Evolutionary conservation across 2,329 filamentous ascomycete species (phyloP).

Genomic region (Xylaria multiplex): DNA sequence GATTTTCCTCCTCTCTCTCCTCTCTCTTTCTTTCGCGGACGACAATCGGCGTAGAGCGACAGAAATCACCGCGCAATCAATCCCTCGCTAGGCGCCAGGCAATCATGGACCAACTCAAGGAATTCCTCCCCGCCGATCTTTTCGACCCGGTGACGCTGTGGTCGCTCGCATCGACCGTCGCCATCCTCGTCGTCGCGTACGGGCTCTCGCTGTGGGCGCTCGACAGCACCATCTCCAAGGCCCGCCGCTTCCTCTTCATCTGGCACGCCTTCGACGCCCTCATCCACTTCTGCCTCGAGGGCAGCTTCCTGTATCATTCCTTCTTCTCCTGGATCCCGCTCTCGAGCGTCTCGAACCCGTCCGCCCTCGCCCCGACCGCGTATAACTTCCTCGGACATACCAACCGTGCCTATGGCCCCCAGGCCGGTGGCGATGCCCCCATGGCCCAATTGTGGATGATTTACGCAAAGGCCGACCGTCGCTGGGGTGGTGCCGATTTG

Average conservation of each 20-base stretch:
- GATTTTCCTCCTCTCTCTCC: background rate
- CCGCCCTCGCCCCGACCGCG: conserved; percentile 59
- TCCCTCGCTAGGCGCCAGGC: background rate
- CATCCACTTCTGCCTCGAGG: conserved; percentile 91
- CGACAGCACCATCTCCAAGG: conserved; percentile 56
- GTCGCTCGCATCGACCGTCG: conserved; percentile 66
- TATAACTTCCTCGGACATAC: conserved; percentile 62
- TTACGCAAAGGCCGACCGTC: conserved; percentile 70
- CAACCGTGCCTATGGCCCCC: conserved; percentile 65
- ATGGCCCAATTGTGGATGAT: conserved; percentile 75
- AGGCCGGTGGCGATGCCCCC: conserved; percentile 64
- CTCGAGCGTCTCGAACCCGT: conserved; percentile 49
- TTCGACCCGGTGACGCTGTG: conserved; percentile 69
- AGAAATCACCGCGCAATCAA: background rate
- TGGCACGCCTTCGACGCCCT: conserved; percentile 96
- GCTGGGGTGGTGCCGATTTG: conserved; percentile 72
- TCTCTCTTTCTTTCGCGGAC: too few species aligned
- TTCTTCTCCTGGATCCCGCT: conserved; percentile 73
- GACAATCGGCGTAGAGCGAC: background rate
- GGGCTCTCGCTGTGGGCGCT: conserved; percentile 58
- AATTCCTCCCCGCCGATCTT: conserved; percentile 61
- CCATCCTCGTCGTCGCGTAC: conserved; percentile 63
- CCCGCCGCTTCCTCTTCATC: conserved; percentile 82
- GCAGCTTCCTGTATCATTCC: conserved; percentile 91
- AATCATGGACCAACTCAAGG: conserved; percentile 42